Evolutionary conservation across 208 protist species (phyloP).

Genomic region (Acanthamoeba royreba): DNA sequence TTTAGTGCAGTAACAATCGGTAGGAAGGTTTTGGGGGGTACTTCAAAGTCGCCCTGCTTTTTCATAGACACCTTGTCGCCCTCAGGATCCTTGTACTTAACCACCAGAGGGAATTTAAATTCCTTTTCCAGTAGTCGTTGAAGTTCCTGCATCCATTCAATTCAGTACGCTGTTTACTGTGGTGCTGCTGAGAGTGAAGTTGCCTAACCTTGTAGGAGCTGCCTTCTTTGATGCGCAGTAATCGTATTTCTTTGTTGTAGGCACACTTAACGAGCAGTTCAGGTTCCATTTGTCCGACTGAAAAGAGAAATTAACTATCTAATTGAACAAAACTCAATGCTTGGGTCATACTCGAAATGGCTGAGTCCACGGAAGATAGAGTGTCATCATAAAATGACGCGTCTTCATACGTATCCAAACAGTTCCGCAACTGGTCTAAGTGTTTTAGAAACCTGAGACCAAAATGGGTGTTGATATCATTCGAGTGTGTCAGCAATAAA

Average conservation of each 20-base stretch:
- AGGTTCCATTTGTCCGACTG: constrained; percentile 15
- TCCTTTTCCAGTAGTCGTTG: neutral
- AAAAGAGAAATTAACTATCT: neutral
- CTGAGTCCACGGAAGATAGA: constrained; percentile 17
- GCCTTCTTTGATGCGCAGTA: neutral
- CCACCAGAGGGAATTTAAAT: neutral
- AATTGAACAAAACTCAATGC: too few species aligned
- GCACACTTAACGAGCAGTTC: neutral
- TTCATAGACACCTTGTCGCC: constrained; percentile 36
- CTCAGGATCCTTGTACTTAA: constrained; percentile 28
- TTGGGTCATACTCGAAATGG: constrained; percentile 19
- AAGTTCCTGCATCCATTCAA: too few species aligned
- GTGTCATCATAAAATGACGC: constrained; percentile 28
- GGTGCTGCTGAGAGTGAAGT: neutral
- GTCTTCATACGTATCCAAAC: neutral
- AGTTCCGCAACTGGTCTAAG: neutral
- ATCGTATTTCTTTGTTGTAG: constrained; percentile 13
- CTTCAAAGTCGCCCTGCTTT: constrained; percentile 26
- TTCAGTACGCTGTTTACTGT: too few species aligned
- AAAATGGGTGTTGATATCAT: too few species aligned
- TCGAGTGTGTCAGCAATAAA: too few species aligned
- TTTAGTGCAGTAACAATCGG: too few species aligned
- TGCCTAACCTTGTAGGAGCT: neutral
- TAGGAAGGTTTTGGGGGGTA: too few species aligned
- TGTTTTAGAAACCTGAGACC: neutral